Percentiles rank a stretch among this genome's conserved stretches.
These are phyloP conservation scores for Scolecobasidium constrictum DNA, from an alignment of 2,329 filamentous ascomycete genomes.

Conservation along the genomic window DNA sequence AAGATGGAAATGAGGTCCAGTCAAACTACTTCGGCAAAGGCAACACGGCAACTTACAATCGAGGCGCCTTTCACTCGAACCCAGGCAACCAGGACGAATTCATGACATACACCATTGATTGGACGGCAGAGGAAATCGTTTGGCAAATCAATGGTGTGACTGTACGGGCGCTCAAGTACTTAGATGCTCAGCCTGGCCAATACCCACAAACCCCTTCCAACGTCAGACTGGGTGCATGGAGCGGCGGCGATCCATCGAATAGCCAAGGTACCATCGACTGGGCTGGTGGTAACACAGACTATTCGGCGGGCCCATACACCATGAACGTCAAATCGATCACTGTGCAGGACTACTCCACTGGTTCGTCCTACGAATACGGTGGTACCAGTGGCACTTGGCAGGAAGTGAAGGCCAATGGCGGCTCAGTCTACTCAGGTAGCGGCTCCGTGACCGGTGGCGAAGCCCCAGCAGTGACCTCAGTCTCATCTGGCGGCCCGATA, in stretches of 20 bases:
- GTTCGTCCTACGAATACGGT: slow-evolving; percentile 70
- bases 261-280: slow-evolving; percentile 73
- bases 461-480: slow-evolving; percentile 53
- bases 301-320: slow-evolving; percentile 67
- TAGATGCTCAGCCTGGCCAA: slow-evolving; percentile 55
- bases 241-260: slow-evolving; percentile 78
- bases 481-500: slow-evolving; percentile 51
- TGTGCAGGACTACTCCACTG: slow-evolving; percentile 88
- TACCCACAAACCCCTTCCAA: slow-evolving; percentile 96
- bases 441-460: slow-evolving; percentile 40
- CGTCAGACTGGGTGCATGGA: slow-evolving; percentile 85
- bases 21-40: slow-evolving; percentile 97
- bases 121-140: slow-evolving; percentile 73
- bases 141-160: slow-evolving; percentile 76
- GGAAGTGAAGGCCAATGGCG: slow-evolving; percentile 73
- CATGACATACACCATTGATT: slow-evolving; percentile 84
- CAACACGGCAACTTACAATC: slow-evolving; percentile 72
- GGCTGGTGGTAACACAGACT: slow-evolving; percentile 81
- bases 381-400: slow-evolving; percentile 68
- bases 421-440: slow-evolving; percentile 54
- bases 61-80: slow-evolving; percentile 67
- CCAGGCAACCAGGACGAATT: slow-evolving; percentile 60
- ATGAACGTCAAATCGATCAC: slow-evolving; percentile 72
- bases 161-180: slow-evolving; percentile 62
- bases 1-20: slow-evolving; percentile 67